Conservation (phyloP, 441 rosid genomes). For the Geranium incanum region DNA sequence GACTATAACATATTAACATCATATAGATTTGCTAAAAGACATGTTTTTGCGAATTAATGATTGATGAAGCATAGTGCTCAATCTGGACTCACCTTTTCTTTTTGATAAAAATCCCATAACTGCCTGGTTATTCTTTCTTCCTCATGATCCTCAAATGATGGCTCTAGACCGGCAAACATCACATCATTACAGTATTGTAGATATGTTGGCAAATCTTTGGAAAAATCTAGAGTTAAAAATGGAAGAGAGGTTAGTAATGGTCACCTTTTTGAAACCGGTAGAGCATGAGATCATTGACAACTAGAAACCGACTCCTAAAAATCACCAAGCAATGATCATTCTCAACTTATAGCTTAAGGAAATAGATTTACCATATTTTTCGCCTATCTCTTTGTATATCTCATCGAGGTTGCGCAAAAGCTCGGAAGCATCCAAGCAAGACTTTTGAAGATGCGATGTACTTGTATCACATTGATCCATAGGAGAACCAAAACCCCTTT, state of each 20-base stretch:
- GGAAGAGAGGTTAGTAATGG: not conserved
- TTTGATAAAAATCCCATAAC: conserved; percentile 49
- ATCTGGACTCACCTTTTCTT: conserved; percentile 34
- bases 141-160: conserved; percentile 35
- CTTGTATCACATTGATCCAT: conserved; percentile 18
- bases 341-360: not conserved
- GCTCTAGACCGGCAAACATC: conserved; percentile 58
- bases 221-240: conserved; percentile 29
- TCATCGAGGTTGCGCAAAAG: conserved; percentile 41
- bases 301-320: not conserved
- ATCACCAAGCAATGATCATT: too few species aligned
- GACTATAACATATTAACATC: too few species aligned
- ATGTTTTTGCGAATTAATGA: not conserved
- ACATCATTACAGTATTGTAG: conserved; percentile 56
- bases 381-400: conserved; percentile 27
- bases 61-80: not conserved
- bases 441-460: conserved; percentile 18
- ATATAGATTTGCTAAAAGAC: not conserved
- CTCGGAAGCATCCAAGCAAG: conserved; percentile 31
- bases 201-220: conserved; percentile 48
- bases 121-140: conserved; percentile 40
- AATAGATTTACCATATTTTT: conserved; percentile 29
- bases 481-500: conserved; percentile 21
- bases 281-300: not conserved
- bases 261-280: not conserved